A percentile compares a stretch with the other conserved stretches of the same genome.
These are phyloP conservation scores for Phylloporus rhodoxanthus DNA, from an alignment of 768 basidiomycete species.

Conservation along the genomic window DNA sequence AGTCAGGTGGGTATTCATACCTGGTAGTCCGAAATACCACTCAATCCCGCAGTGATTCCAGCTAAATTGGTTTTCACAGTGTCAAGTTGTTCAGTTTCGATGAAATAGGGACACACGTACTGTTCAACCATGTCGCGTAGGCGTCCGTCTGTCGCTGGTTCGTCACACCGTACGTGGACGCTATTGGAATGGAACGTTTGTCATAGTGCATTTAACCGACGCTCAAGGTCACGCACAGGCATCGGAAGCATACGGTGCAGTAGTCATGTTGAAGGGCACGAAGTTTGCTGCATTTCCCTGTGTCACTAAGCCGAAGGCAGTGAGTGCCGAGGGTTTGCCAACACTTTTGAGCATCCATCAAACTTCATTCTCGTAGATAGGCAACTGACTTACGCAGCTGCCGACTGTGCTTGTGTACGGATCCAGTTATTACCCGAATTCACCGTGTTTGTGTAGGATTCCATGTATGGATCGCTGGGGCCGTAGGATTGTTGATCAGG, in stretches of 20 bases:
- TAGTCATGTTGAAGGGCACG: slow-evolving; percentile 56
- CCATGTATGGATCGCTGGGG: slow-evolving; percentile 41
- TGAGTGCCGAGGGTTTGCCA: slow-evolving; percentile 49
- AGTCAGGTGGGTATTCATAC: slow-evolving; percentile 10
- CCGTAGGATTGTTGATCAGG: slow-evolving; percentile 61
- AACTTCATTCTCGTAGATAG: neutral
- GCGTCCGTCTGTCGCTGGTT: slow-evolving; percentile 47
- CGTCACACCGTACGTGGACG: slow-evolving; percentile 44
- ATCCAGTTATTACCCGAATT: slow-evolving; percentile 55
- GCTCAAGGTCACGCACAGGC: slow-evolving; percentile 16
- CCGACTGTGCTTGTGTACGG: slow-evolving; percentile 39
- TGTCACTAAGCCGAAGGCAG: slow-evolving; percentile 60
- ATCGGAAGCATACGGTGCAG: slow-evolving; percentile 37
- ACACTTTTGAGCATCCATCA: slow-evolving; percentile 32
- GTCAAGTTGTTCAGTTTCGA: neutral
- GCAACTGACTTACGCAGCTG: slow-evolving; percentile 35
- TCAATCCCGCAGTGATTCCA: slow-evolving; percentile 35
- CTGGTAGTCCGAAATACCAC: slow-evolving; percentile 27
- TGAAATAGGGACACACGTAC: slow-evolving; percentile 27
- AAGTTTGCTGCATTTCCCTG: slow-evolving; percentile 46
- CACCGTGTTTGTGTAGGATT: slow-evolving; percentile 48
- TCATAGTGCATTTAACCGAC: neutral
- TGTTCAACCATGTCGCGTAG: slow-evolving; percentile 48
- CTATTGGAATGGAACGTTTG: slow-evolving; percentile 9
- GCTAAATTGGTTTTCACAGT: slow-evolving; percentile 24